Conservation (phyloP, 208 protist genomes). For the Leishmania major region DNA sequence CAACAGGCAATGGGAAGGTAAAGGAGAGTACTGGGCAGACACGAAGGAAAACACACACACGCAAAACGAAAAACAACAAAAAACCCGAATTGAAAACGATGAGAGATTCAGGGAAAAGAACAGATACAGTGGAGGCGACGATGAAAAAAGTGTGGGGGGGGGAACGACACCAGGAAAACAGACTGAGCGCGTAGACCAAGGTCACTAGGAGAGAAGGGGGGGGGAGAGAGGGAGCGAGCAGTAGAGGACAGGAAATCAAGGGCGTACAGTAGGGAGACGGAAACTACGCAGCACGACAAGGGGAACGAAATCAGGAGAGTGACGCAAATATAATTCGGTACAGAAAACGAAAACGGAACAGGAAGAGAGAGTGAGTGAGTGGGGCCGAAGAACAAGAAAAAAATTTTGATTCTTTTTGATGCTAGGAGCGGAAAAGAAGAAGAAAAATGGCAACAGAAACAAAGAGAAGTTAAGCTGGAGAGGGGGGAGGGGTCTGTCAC, state of each 20-base stretch:
- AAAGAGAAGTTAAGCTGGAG: neutral
- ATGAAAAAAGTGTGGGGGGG: neutral
- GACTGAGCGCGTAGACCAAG: neutral
- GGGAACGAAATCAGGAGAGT: neutral
- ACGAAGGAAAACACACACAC: neutral
- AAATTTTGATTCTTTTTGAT: neutral
- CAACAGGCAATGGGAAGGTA: neutral
- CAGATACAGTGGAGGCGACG: neutral
- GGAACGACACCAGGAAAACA: neutral
- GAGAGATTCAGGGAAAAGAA: neutral
- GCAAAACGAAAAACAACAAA: neutral
- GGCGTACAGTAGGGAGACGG: neutral
- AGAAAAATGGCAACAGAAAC: neutral
- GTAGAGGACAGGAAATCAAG: neutral
- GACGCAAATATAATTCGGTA: neutral
- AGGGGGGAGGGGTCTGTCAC: neutral
- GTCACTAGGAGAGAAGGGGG: neutral
- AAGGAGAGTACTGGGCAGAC: neutral
- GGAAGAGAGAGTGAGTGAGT: neutral
- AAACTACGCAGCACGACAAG: neutral
- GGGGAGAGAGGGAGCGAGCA: neutral
- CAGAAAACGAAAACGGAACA: neutral
- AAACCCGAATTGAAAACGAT: neutral
- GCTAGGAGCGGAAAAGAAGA: neutral
- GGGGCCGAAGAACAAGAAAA: neutral